Evolutionary conservation across 129 eudicot species (phyloP).

Genomic region (Smallanthus sonchifolius): DNA sequence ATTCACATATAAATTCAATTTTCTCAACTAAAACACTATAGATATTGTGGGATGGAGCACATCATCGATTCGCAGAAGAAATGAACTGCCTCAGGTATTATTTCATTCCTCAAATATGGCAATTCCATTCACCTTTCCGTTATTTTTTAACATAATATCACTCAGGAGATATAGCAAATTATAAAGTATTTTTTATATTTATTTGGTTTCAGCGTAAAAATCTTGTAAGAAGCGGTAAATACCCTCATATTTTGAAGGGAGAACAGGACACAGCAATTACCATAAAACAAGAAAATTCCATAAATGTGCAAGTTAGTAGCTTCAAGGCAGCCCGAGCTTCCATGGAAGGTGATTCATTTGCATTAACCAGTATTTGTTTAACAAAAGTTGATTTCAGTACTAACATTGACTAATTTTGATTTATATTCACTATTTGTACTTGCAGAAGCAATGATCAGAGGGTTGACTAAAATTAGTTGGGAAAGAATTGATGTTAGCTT

Average conservation of each 20-base stretch:
- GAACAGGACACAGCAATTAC: constrained; percentile 29
- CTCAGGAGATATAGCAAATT: background rate
- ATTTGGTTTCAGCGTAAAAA: constrained; percentile 50
- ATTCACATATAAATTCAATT: constrained; percentile 12
- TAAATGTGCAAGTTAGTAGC: constrained; percentile 23
- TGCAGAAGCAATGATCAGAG: constrained; percentile 74
- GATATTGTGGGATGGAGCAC: constrained; percentile 97
- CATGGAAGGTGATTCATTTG: constrained; percentile 64
- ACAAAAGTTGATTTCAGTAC: background rate
- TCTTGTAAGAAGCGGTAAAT: constrained; percentile 49
- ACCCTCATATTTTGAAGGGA: constrained; percentile 60
- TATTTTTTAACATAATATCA: background rate
- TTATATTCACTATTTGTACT: constrained; percentile 8
- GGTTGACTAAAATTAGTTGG: constrained; percentile 69
- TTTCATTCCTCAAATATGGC: background rate
- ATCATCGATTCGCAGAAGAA: constrained; percentile 65
- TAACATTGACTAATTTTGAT: background rate
- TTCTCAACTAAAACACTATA: constrained; percentile 38
- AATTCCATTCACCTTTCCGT: background rate
- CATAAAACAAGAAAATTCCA: constrained; percentile 37
- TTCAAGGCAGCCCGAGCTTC: constrained; percentile 36
- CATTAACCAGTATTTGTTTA: background rate
- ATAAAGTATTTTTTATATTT: background rate
- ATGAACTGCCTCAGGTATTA: constrained; percentile 74
- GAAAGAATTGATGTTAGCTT: constrained; percentile 92